Base-by-base conservation (phyloP, 78 protist species). In the Dictyostelium firmibasis region DNA sequence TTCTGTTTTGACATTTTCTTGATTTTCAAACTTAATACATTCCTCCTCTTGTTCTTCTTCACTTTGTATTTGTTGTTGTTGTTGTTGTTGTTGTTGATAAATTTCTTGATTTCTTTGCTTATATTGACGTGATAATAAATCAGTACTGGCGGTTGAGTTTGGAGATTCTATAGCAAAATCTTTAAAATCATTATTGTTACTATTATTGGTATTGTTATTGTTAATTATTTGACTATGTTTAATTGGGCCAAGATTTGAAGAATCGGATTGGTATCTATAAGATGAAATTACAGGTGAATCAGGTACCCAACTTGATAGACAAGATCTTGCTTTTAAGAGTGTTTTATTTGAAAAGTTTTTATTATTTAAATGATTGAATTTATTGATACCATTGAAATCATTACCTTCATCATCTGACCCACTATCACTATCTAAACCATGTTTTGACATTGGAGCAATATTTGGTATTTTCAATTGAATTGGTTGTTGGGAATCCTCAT, bases 341-440 rank as follows among this genome's bases (percentile, higher is more conserved):
- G 20, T 14, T 27, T 36, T 11, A 79, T 36, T 75, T 75, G 60
- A 18, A 75, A 36, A 75, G 27, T 75, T 75, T 75, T 75, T 36
- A 75, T 75, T 36, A 31, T 75, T 75, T 31, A 75, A 31, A 75
- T 79, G 41, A 79, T 79, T 36, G 10, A 44, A 79, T 23, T 11
- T n/a, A 27, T 9, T 8, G 50, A n/a, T 7, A 25, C 38, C 27
- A 27, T 60, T 29, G 44, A 25, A 25, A 79, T 44, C 29, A 38
- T 23, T 41, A 18, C 18, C 67, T 44, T 18, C 35, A 44, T 27
- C 38, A 43, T 44, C 36, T 2, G 44, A 23, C 27, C 33, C 36
- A 78, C 36, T 78, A 11, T 81, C 86, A 31, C 78, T 64, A 29
- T 83, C 88, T 4, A 83, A 64, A 11, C 88, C 88, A 38, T 83